phyloP scores from a whole-genome alignment of 371 early-diverging fungal species.

The Lichtheimia corymbifera region DNA sequence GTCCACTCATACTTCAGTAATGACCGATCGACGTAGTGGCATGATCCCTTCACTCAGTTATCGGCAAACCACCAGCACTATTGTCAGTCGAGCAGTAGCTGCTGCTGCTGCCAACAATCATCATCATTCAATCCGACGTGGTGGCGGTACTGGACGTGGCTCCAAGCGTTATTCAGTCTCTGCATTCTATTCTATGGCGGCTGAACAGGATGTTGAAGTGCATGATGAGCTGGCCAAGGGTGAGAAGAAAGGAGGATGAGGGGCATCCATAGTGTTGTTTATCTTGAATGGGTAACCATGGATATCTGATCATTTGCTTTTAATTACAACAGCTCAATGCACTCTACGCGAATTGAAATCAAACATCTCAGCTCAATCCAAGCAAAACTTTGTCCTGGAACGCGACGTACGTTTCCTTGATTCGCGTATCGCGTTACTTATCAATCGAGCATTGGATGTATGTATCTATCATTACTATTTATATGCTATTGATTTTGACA shows the following conservation, averaged over 20 bases:
- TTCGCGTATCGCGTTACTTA: slow-evolving; percentile 88
- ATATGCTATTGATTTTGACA: neutral
- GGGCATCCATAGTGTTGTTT: slow-evolving; percentile 1
- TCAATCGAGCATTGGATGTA: slow-evolving; percentile 91
- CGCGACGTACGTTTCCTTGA: slow-evolving; percentile 95
- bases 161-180: slow-evolving; percentile 83
- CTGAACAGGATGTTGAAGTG: slow-evolving; percentile 92
- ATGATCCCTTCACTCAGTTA: slow-evolving; percentile 44
- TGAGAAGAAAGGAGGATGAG: slow-evolving; percentile 8
- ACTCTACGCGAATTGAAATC: slow-evolving; percentile 83
- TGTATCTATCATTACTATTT: slow-evolving; percentile 28
- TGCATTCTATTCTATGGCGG: slow-evolving; percentile 93
- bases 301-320: too few species aligned
- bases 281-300: neutral
- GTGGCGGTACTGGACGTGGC: slow-evolving; percentile 25
- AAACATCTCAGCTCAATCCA: slow-evolving; percentile 90
- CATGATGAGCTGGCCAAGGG: slow-evolving; percentile 89
- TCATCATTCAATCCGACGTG: slow-evolving; percentile 36
- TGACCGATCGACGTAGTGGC: slow-evolving; percentile 48
- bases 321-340: slow-evolving; percentile 68
- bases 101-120: slow-evolving; percentile 51
- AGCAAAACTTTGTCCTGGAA: slow-evolving; percentile 93
- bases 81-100: slow-evolving; percentile 46
- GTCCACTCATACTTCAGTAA: slow-evolving; percentile 14
- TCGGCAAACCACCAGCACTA: slow-evolving; percentile 29